These are phyloP conservation scores for Boechera retrofracta DNA, from an alignment of 345 rosid genomes.

Conservation along the genomic window DNA sequence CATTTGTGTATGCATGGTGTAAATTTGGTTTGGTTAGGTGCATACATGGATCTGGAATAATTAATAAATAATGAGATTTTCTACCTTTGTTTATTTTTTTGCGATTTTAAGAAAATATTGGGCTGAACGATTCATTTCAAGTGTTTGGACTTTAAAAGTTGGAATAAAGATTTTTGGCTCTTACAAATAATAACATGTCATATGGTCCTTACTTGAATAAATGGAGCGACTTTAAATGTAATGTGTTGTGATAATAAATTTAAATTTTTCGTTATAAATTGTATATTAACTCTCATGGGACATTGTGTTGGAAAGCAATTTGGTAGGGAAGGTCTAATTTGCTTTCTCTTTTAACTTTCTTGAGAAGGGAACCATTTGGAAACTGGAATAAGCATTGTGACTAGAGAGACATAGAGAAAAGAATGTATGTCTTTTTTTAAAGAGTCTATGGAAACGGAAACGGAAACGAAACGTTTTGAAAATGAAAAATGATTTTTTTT, in stretches of 20 bases:
- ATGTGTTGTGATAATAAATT: slow-evolving; percentile 13
- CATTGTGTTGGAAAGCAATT: slow-evolving; percentile 40
- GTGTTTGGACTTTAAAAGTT: not conserved
- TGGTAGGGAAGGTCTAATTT: slow-evolving; percentile 40
- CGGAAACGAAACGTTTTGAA: too few species aligned
- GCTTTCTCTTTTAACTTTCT: slow-evolving; percentile 38
- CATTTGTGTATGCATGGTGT: slow-evolving; percentile 31
- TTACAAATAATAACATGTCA: not conserved
- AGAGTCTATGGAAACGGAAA: not conserved
- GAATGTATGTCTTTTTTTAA: slow-evolving; percentile 17
- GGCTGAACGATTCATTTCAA: slow-evolving; percentile 3
- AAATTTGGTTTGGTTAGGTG: slow-evolving; percentile 45
- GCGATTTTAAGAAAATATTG: not conserved
- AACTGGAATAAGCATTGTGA: slow-evolving; percentile 5
- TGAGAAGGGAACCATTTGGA: slow-evolving; percentile 36
- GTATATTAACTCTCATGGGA: slow-evolving; percentile 19
- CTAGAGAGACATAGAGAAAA: too few species aligned
- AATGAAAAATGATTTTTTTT: too few species aligned
- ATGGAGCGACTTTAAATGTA: slow-evolving; percentile 4
- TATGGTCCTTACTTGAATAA: not conserved
- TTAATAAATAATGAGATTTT: slow-evolving; percentile 26
- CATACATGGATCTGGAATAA: slow-evolving; percentile 28
- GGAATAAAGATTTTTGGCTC: slow-evolving; percentile 3
- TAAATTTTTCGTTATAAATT: not conserved
- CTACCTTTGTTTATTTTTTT: not conserved